phyloP scores from a whole-genome alignment of 495 filamentous ascomycete species.

The Talaromyces ruber region DNA sequence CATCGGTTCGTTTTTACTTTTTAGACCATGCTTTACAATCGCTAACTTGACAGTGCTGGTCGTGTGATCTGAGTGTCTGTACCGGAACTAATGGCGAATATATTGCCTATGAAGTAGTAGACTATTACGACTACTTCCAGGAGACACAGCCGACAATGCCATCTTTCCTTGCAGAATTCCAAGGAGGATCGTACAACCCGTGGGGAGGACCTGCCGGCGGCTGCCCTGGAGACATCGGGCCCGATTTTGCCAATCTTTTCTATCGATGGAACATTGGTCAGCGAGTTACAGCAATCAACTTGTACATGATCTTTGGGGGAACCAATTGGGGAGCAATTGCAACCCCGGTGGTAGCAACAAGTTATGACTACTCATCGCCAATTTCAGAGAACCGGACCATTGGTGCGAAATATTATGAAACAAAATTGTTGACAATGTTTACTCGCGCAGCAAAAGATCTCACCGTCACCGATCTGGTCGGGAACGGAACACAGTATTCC shows the following conservation, averaged over 20 bases:
- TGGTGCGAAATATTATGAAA: conserved; percentile 50
- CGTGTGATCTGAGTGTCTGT: neutral
- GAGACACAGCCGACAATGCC: conserved; percentile 43
- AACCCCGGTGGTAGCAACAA: conserved; percentile 15
- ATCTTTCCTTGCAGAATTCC: conserved; percentile 53
- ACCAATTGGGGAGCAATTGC: neutral
- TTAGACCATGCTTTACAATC: neutral
- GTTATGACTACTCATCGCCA: conserved; percentile 53
- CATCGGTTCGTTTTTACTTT: neutral
- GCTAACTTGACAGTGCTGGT: neutral
- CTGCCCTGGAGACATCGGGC: neutral
- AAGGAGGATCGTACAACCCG: conserved; percentile 55
- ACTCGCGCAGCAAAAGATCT: conserved; percentile 21
- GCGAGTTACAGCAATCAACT: neutral
- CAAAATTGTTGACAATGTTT: conserved; percentile 50
- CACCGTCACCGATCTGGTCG: neutral
- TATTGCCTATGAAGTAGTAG: conserved; percentile 18
- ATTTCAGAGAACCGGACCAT: conserved; percentile 51
- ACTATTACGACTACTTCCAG: conserved; percentile 50
- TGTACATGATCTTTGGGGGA: neutral
- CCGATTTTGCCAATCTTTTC: neutral
- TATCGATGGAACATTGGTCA: neutral
- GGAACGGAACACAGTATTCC: neutral
- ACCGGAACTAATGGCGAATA: neutral
- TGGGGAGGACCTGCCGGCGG: conserved; percentile 30